Evolutionary conservation across 192 early-diverging fungal species (phyloP), one percentile per base, ranked within the genome.

Genomic region (Backusella mclennaniae): DNA sequence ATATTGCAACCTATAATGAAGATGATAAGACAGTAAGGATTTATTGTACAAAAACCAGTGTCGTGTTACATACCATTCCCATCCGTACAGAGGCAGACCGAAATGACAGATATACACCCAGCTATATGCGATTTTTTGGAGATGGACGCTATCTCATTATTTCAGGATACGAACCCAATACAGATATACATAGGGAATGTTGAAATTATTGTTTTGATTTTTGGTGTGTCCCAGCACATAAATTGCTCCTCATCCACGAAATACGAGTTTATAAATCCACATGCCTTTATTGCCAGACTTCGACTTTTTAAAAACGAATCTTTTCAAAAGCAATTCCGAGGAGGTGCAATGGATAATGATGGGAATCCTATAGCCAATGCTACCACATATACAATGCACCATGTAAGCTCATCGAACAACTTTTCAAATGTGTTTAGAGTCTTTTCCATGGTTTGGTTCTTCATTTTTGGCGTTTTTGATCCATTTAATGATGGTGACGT

Each of bases 251-350:
- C 35, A 35, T 1, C 1, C 5, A 17, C 6, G 14, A 67, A 19
- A 6, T 0, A 36, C 29, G 4, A 19, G 26, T 71, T 46, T 71
- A 71, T 26, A 9, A 19, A 29, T 9, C 21, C 53, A 26, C 59
- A 67, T 26, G 21, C 73, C 6, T 74, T 74, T 67, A 67, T 46
- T 6, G n/a, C 44, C 1, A 8, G n/a, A 17, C 49, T 74, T n/a
- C 36, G 63, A 31, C 29, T 29, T 19, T 7, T 67, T 15, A 26
- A 7, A 1, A 26, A 41, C n/a, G 15, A 42, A 12, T 42, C 4
- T 26, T 74, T 74, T 67, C 39, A 59, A 66, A 26, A 67, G 12
- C 11, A 38, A 44, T 74, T 31, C n/a, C n/a, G 44, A 39, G 73
- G 63, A 0, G 41, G 33, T 5, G 6, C 52, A 9, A 9, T 7